Evolutionary conservation across 163 green algal species (phyloP).

Genomic region (Chlamydomonas reinhardtii): DNA sequence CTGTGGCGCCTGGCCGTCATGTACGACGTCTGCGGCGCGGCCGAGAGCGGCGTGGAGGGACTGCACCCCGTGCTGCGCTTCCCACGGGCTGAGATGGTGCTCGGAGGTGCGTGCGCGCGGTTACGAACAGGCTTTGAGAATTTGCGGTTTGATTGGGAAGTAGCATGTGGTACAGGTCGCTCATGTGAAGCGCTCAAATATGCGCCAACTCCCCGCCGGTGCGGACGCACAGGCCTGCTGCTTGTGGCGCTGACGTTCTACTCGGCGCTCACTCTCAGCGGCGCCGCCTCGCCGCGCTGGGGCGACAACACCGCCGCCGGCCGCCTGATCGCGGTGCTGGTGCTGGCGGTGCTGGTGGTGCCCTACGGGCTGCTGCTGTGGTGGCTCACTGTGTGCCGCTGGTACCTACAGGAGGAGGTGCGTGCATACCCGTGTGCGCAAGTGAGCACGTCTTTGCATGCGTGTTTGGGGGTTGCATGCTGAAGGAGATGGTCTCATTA

Average conservation of each 20-base stretch:
- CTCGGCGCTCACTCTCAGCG: slow-evolving; percentile 12
- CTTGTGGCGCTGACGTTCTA: slow-evolving; percentile 49
- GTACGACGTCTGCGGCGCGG: background rate
- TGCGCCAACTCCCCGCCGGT: too few species aligned
- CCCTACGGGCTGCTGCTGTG: slow-evolving; percentile 7
- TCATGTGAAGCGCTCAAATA: too few species aligned
- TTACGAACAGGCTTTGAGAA: too few species aligned
- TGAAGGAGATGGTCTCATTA: too few species aligned
- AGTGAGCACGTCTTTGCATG: too few species aligned
- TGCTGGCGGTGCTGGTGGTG: slow-evolving; percentile 28
- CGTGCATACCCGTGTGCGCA: too few species aligned
- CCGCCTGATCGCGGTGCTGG: slow-evolving; percentile 11
- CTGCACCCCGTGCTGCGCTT: slow-evolving; percentile 4
- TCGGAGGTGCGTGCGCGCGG: slow-evolving; percentile 5
- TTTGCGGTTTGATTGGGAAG: too few species aligned
- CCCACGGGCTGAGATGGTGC: slow-evolving; percentile 8
- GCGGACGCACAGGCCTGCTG: slow-evolving; percentile 11
- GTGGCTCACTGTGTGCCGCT: slow-evolving; percentile 39
- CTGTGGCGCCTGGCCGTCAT: background rate
- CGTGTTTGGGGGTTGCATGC: too few species aligned
- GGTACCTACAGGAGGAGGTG: slow-evolving; percentile 37
- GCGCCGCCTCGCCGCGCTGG: background rate
- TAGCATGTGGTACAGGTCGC: too few species aligned
- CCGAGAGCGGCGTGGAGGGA: too few species aligned
- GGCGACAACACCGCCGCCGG: background rate